Evolutionary conservation across 2,329 filamentous ascomycete genomes (phyloP).

Genomic region (Aspergillus carbonarius): DNA sequence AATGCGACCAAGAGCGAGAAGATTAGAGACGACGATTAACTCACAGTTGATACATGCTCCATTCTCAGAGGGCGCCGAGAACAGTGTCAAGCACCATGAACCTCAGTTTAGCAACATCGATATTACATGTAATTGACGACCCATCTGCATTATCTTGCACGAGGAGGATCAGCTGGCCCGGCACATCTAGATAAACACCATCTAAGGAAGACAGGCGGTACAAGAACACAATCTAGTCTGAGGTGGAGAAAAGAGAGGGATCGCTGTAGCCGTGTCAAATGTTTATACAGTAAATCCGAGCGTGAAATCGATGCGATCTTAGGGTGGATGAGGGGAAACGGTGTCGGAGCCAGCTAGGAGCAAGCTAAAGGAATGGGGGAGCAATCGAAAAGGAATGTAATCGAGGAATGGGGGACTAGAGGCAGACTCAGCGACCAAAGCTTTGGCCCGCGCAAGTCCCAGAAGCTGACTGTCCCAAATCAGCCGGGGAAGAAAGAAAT

Average conservation of each 20-base stretch:
- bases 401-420: conserved; percentile 12
- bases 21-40: conserved; percentile 9
- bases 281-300: conserved; percentile 2
- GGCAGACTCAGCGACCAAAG: conserved; percentile 10
- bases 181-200: conserved; percentile 17
- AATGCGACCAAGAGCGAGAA: not conserved
- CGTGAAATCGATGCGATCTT: conserved; percentile 11
- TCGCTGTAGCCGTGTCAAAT: conserved; percentile 1
- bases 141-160: conserved; percentile 33
- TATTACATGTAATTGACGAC: conserved; percentile 32
- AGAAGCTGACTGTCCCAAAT: not conserved
- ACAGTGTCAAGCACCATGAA: conserved; percentile 33
- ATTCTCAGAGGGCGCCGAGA: conserved; percentile 33
- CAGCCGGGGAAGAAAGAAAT: conserved; percentile 1
- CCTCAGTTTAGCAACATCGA: conserved; percentile 34
- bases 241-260: conserved; percentile 1
- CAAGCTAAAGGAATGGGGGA: conserved; percentile 18
- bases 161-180: conserved; percentile 19
- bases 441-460: not conserved
- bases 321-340: conserved; percentile 14
- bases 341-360: conserved; percentile 10
- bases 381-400: conserved; percentile 17
- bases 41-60: conserved; percentile 45
- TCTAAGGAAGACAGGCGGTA: not conserved
- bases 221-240: conserved; percentile 5